phyloP scores from a whole-genome alignment of 805 yeast species.

The Candida coleopterorum region DNA sequence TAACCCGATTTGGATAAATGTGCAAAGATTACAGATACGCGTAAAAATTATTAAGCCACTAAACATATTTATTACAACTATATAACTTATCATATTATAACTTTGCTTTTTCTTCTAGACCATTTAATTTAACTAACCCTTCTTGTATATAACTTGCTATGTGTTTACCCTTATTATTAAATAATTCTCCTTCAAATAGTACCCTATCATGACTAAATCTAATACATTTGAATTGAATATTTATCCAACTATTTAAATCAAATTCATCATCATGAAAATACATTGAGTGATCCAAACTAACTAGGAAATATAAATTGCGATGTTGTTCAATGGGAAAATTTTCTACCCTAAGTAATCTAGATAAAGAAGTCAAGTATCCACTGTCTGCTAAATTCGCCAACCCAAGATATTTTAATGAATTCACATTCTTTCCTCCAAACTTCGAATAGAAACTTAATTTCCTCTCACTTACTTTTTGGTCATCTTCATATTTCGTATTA shows the following conservation, averaged over 20 bases:
- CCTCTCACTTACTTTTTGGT: not conserved
- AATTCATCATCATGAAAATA: constrained; percentile 40
- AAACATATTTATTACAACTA: too few relatives aligned
- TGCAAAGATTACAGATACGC: not conserved
- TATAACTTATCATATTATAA: too few relatives aligned
- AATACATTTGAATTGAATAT: constrained; percentile 43
- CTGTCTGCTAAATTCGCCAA: constrained; percentile 57
- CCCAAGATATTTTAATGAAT: constrained; percentile 43
- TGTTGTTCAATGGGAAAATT: constrained; percentile 15
- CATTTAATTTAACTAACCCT: constrained; percentile 34
- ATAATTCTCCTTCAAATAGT: constrained; percentile 56
- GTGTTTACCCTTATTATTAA: constrained; percentile 41
- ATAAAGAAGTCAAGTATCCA: constrained; percentile 47
- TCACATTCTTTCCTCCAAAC: constrained; percentile 17
- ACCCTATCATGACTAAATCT: constrained; percentile 50
- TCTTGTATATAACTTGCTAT: constrained; percentile 64
- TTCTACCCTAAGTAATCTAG: constrained; percentile 41
- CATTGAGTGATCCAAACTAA: constrained; percentile 32
- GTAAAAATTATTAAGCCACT: too few relatives aligned
- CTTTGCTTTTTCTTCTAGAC: not conserved
- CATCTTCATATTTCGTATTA: not conserved
- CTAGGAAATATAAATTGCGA: constrained; percentile 20
- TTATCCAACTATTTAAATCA: constrained; percentile 46
- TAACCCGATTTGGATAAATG: not conserved
- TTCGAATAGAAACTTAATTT: constrained; percentile 25